Conservation (phyloP, 306 rosid genomes). For the Luffa acutangula region DNA sequence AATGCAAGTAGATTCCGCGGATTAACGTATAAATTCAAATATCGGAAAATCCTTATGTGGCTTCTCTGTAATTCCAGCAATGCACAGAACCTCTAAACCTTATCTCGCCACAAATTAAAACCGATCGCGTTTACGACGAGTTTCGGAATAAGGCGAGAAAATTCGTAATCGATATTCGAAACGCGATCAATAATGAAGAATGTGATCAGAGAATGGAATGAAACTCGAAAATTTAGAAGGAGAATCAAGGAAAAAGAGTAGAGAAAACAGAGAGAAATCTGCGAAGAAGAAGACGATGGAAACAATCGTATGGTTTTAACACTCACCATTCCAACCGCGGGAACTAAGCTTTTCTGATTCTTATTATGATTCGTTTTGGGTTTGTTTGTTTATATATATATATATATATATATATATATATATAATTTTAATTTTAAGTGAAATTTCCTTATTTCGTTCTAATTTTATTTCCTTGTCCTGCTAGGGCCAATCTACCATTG, state of each 20-base stretch:
- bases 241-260: constrained; percentile 10
- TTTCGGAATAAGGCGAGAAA: neutral
- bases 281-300: constrained; percentile 15
- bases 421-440: neutral
- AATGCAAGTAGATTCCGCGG: neutral
- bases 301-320: neutral
- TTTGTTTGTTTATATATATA: neutral
- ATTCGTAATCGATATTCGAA: neutral
- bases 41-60: neutral
- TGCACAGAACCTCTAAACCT: constrained; percentile 6
- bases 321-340: constrained; percentile 9
- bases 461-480: neutral
- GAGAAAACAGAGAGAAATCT: constrained; percentile 21
- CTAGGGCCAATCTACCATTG: neutral
- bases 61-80: neutral
- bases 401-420: neutral
- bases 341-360: neutral
- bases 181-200: no score
- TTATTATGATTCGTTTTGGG: neutral
- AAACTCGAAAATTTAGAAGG: constrained; percentile 6
- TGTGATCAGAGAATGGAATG: neutral
- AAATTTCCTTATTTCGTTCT: neutral
- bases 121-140: neutral
- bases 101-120: neutral
- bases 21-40: neutral